These are phyloP conservation scores for Plectosphaerella plurivora DNA, from an alignment of 2,329 filamentous ascomycete species.

Conservation along the genomic window DNA sequence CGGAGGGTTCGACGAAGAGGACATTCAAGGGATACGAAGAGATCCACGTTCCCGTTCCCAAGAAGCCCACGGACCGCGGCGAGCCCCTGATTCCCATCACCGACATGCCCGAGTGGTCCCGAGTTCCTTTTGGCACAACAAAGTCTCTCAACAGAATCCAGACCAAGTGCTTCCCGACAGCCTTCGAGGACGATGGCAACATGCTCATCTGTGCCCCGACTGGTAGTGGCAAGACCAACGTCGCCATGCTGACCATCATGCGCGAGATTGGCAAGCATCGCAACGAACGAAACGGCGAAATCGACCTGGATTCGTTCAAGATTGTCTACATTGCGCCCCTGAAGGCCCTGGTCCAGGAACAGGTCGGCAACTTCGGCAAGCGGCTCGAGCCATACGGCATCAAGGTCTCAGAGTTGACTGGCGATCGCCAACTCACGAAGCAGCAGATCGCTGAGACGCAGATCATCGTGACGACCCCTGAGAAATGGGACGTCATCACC, in stretches of 20 bases:
- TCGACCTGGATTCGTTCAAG: conserved; percentile 95
- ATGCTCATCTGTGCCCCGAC: conserved; percentile 98
- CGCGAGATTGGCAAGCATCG: conserved; percentile 96
- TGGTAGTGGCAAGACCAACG: conserved; percentile 96
- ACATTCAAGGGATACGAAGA: conserved; percentile 98
- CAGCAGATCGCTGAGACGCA: conserved; percentile 98
- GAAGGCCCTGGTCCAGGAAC: conserved; percentile 94
- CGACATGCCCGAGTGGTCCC: conserved; percentile 90
- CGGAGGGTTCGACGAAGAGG: conserved; percentile 90
- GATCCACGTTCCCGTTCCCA: conserved; percentile 92
- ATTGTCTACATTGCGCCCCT: conserved; percentile 96
- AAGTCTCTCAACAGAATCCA: conserved; percentile 93
- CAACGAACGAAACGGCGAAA: conserved; percentile 83
- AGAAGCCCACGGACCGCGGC: conserved; percentile 75
- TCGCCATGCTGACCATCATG: conserved; percentile 94
- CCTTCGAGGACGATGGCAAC: conserved; percentile 92
- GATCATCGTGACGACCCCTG: conserved; percentile 95
- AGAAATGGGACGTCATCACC: conserved; percentile 99
- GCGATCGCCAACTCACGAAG: conserved; percentile 96
- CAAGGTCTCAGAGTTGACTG: conserved; percentile 89
- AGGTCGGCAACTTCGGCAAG: conserved; percentile 95
- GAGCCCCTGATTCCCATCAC: conserved; percentile 80
- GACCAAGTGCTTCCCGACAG: conserved; percentile 85
- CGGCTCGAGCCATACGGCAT: conserved; percentile 88
- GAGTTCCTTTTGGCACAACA: conserved; percentile 76